Percentiles rank a stretch among this genome's conserved stretches.
phyloP scores from a whole-genome alignment of 257 asterid genomes.

The Catharanthus roseus region DNA sequence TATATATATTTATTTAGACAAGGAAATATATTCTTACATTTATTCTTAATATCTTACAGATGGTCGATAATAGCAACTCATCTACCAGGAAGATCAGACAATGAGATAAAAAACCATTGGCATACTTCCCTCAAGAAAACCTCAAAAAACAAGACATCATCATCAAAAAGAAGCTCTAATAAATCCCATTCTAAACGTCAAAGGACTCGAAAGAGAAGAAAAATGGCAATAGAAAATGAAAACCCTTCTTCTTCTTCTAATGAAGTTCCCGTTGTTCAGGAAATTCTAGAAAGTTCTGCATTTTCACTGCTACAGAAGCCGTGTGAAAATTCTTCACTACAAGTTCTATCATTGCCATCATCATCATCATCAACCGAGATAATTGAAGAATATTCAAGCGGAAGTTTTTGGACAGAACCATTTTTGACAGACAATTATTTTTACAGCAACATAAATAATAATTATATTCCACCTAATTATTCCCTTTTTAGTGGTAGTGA shows the following conservation, averaged over 20 bases:
- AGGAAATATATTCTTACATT: too few species aligned
- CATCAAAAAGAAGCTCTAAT: slow-evolving; percentile 6
- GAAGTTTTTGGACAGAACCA: slow-evolving; percentile 24
- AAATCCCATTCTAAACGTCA: not conserved
- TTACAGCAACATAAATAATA: slow-evolving; percentile 14
- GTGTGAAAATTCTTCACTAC: not conserved
- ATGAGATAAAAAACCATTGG: slow-evolving; percentile 88
- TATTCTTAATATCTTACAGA: slow-evolving; percentile 19
- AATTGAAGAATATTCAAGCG: slow-evolving; percentile 12
- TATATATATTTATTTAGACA: too few species aligned
- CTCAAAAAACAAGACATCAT: not conserved
- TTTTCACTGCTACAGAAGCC: not conserved
- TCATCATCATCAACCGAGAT: slow-evolving; percentile 7
- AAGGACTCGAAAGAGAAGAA: not conserved
- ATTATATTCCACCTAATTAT: too few species aligned
- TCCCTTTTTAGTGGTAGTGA: slow-evolving; percentile 20
- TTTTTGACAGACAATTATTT: slow-evolving; percentile 13
- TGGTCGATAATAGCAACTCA: slow-evolving; percentile 87
- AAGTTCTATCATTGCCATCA: not conserved
- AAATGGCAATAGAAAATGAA: not conserved
- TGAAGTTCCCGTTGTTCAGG: not conserved
- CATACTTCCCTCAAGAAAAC: slow-evolving; percentile 71
- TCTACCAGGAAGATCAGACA: slow-evolving; percentile 77
- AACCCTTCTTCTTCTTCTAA: too few species aligned
- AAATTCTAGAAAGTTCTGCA: slow-evolving; percentile 22